These are phyloP conservation scores for Amanita molliuscula DNA, from an alignment of 768 basidiomycete genomes.

Conservation along the genomic window DNA sequence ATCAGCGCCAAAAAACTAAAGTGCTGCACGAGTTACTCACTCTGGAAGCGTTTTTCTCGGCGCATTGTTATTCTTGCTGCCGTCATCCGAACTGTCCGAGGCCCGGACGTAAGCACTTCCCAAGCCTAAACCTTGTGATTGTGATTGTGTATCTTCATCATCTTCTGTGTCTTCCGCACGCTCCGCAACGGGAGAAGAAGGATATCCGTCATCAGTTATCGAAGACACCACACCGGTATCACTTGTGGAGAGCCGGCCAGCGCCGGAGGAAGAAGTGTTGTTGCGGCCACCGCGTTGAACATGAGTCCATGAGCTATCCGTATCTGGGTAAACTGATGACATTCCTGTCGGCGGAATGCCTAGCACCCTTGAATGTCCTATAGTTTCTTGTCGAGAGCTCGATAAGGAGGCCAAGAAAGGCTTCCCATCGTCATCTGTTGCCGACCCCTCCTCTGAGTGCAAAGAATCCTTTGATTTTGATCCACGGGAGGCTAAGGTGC, in stretches of 20 bases:
- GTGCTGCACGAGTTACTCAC: slow-evolving; percentile 20
- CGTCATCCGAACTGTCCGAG: neutral
- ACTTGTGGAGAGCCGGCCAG: slow-evolving; percentile 18
- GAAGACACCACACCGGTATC: slow-evolving; percentile 46
- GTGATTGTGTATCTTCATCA: slow-evolving; percentile 13
- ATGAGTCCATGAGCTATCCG: slow-evolving; percentile 63
- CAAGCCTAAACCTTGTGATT: slow-evolving; percentile 15
- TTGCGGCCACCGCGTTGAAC: slow-evolving; percentile 38
- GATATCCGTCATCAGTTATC: slow-evolving; percentile 17
- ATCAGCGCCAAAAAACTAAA: neutral
- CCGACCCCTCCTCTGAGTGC: slow-evolving; percentile 1
- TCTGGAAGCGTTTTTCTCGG: slow-evolving; percentile 43
- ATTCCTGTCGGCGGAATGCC: neutral
- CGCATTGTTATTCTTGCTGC: slow-evolving; percentile 12
- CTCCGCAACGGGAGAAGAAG: slow-evolving; percentile 26
- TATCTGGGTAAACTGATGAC: slow-evolving; percentile 26
- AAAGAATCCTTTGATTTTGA: slow-evolving; percentile 33
- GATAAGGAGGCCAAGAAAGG: slow-evolving; percentile 1
- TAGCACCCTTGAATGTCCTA: neutral
- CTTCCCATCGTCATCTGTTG: slow-evolving; percentile 6
- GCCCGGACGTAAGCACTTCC: slow-evolving; percentile 17
- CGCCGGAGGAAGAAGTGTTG: slow-evolving; percentile 3
- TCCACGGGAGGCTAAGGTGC: slow-evolving; percentile 18
- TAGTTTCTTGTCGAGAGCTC: neutral
- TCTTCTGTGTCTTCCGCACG: slow-evolving; percentile 15